Evolutionary conservation across 164 flowering plant genomes (phyloP).

Genomic region (Magnolia sinica): DNA sequence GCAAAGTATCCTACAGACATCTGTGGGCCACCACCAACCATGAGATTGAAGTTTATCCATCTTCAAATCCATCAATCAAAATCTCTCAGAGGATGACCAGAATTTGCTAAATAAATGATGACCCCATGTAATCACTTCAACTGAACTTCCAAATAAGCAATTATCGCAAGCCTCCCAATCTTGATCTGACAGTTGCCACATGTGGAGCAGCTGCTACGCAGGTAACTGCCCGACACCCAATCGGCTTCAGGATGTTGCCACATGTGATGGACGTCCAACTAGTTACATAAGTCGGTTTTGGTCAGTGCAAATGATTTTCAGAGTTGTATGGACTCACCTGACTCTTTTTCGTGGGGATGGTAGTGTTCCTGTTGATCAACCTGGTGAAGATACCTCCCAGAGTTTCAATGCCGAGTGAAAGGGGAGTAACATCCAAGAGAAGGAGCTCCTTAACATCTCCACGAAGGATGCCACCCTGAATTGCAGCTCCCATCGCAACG

Average conservation of each 20-base stretch:
- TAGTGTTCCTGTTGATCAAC: slow-evolving; percentile 59
- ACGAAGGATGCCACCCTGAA: slow-evolving; percentile 69
- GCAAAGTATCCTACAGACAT: too few relatives aligned
- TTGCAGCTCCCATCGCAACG: slow-evolving; percentile 80
- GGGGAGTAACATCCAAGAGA: slow-evolving; percentile 65
- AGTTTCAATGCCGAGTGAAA: slow-evolving; percentile 71
- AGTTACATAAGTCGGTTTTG: too few relatives aligned
- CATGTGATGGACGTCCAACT: neutral
- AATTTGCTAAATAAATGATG: too few relatives aligned
- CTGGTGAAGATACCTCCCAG: slow-evolving; percentile 67
- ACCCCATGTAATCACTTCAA: too few relatives aligned
- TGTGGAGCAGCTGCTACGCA: neutral
- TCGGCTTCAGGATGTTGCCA: neutral
- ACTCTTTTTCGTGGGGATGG: slow-evolving; percentile 60
- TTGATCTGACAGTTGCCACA: neutral
- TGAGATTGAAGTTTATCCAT: too few relatives aligned
- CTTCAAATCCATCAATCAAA: too few relatives aligned
- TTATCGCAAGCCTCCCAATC: neutral
- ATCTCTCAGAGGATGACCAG: too few relatives aligned
- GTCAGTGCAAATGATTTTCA: neutral
- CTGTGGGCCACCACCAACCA: too few relatives aligned
- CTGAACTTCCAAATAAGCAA: too few relatives aligned
- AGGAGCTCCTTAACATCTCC: slow-evolving; percentile 73
- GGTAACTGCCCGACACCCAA: too few relatives aligned
- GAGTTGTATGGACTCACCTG: slow-evolving; percentile 35